A percentile compares a stretch with the other conserved stretches of the same genome.
Evolutionary conservation across 306 rosid species (phyloP).

Genomic region (Trichosanthes truncata): DNA sequence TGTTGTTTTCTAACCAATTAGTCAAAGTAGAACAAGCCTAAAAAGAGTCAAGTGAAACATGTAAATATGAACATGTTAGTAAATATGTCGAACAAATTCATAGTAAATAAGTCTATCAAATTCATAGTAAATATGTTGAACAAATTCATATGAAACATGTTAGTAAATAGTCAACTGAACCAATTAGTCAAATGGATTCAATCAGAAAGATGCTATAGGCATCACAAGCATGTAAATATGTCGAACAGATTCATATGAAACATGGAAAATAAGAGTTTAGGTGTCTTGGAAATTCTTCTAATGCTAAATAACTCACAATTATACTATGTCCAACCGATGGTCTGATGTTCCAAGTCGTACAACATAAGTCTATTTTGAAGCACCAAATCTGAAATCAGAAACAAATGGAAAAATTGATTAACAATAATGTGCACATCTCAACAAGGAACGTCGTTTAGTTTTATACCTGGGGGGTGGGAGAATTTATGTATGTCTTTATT

Average conservation of each 20-base stretch:
- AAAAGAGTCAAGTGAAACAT: too few relatives aligned
- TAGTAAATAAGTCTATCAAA: too few relatives aligned
- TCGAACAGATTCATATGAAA: neutral
- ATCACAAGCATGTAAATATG: neutral
- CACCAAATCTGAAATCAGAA: constrained; percentile 15
- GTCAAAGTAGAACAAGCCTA: neutral
- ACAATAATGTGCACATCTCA: neutral
- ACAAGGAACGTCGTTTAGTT: too few relatives aligned
- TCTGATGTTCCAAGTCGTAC: constrained; percentile 15
- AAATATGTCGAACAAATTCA: too few relatives aligned
- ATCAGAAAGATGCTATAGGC: neutral
- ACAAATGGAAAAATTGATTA: neutral
- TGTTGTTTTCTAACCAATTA: neutral
- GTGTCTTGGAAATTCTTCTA: neutral
- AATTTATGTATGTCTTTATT: too few relatives aligned
- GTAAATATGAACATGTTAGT: too few relatives aligned
- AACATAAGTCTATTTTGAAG: constrained; percentile 17
- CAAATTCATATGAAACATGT: too few relatives aligned
- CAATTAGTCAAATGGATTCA: too few relatives aligned
- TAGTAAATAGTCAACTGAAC: too few relatives aligned
- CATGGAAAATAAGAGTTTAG: neutral
- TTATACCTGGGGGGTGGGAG: too few relatives aligned
- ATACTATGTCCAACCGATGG: constrained; percentile 14
- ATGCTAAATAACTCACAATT: constrained; percentile 13
- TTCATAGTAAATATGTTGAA: too few relatives aligned